Base-by-base conservation (phyloP, 2,329 filamentous ascomycete genomes). In the Escovopsis sp. region DNA sequence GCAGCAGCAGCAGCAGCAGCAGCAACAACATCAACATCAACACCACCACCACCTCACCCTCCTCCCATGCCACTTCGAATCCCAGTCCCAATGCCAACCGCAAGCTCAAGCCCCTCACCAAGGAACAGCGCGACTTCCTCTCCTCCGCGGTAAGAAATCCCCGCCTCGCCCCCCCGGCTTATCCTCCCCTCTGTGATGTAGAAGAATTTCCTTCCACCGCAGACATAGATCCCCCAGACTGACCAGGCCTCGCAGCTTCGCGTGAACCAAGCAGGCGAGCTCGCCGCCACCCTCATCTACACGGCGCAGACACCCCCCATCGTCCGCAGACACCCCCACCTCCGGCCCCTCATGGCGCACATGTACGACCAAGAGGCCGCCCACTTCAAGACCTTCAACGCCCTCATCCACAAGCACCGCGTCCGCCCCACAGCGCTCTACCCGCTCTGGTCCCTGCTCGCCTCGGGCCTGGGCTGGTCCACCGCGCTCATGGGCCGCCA, bases 331-430 rank as follows among this genome's bases (percentile, higher is more conserved):
- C 81, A 95, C 58, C 89, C 91, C 1, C 84, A 94, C 57, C 78
- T 98, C 14, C 81, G 85, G 7, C 82, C 86, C 0, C 66, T 96
- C 29, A 94, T 98, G 86, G 76, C 80, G 53, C 91, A 96, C 71
- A 98, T 98, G 91, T 88, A 94, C 68, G 85, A 91, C 54, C 91
- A 98, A 60, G 91, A 98, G 68, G 86, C 76, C 11, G 81, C 78
- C 8, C 91, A 98, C 62, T 79, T 96, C 51, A 62, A 67, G 4
- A 91, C 80, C 31, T 98, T 96, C 72, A 94, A 94, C 61, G 54
- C 68, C 3, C 72, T 96, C 24, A 68, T 96, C 5, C 78, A 83
- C 14, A 82, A 80, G 54, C 91, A 96, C 61, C 85, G 87, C 43
- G 79, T 98, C 40, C 84, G 91, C 0, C 91, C 91, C 0, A 95